These are phyloP conservation scores for Thinopyrum elongatum DNA, from an alignment of 176 grass and related monocot species.

Conservation along the genomic window DNA sequence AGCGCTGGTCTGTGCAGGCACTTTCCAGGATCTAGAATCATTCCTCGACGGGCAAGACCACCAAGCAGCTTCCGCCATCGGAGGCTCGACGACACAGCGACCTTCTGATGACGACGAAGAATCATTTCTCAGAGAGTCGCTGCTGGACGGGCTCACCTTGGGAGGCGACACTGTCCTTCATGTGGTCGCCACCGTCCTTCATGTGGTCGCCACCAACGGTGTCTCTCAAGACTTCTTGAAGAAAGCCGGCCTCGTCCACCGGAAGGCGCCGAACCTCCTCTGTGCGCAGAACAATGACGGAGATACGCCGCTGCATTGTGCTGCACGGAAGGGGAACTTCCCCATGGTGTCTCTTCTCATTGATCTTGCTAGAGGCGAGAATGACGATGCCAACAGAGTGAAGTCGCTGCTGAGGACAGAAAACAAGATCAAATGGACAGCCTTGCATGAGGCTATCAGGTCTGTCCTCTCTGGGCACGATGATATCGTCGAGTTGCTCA, in stretches of 20 bases:
- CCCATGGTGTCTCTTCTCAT: neutral
- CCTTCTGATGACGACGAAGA: too few species aligned
- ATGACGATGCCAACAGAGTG: accelerated
- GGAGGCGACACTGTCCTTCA: neutral
- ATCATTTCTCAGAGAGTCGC: too few species aligned
- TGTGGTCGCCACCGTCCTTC: neutral
- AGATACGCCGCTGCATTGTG: neutral
- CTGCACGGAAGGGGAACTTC: neutral
- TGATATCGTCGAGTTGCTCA: neutral
- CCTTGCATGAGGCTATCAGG: neutral
- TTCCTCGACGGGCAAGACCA: neutral
- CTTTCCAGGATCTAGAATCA: neutral
- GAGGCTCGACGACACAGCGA: too few species aligned
- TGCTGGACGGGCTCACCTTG: neutral
- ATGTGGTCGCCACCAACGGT: neutral
- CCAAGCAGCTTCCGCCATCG: neutral
- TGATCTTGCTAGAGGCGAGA: neutral
- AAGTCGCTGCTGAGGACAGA: neutral
- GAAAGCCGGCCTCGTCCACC: neutral
- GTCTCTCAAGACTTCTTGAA: neutral
- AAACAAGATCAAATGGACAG: neutral
- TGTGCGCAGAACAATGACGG: neutral
- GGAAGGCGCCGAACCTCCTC: neutral
- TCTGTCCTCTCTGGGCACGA: neutral
- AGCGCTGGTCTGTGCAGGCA: neutral